Conservation (phyloP, 768 basidiomycete species). For the Podaxis rugospora region DNA sequence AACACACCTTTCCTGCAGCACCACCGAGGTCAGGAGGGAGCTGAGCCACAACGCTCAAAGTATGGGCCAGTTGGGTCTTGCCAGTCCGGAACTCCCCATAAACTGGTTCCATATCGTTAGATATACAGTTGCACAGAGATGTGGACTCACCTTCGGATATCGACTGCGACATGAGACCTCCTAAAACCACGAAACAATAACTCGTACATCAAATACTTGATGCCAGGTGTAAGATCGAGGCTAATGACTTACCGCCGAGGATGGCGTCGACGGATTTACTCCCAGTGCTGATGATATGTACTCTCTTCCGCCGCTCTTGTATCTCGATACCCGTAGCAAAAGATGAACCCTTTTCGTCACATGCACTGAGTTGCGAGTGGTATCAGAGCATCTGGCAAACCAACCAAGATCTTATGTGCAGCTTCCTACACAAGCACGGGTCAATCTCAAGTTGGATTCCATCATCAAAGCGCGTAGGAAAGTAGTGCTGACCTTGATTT, state of each 20-base stretch:
- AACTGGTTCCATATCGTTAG: constrained; percentile 40
- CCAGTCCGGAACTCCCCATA: constrained; percentile 97
- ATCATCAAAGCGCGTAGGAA: constrained; percentile 26
- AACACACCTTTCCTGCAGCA: constrained; percentile 75
- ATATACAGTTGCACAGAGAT: not conserved
- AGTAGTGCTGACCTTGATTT: constrained; percentile 57
- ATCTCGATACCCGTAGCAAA: constrained; percentile 91
- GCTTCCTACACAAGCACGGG: constrained; percentile 61
- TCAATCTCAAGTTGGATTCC: not conserved
- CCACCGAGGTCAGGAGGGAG: constrained; percentile 88
- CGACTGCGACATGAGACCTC: constrained; percentile 88
- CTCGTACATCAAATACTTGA: not conserved
- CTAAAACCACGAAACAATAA: constrained; percentile 29
- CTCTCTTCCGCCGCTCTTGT: constrained; percentile 79
- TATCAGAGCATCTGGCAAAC: constrained; percentile 11
- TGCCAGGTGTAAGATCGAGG: not conserved
- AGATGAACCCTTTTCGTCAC: constrained; percentile 65
- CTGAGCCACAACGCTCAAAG: constrained; percentile 88
- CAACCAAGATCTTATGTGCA: constrained; percentile 79
- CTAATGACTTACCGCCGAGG: constrained; percentile 61
- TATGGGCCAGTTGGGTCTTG: constrained; percentile 94
- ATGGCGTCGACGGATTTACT: constrained; percentile 89
- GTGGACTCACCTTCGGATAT: constrained; percentile 73
- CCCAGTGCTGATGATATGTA: constrained; percentile 84
- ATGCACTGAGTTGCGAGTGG: not conserved